Base-by-base conservation (phyloP, 768 basidiomycete species). In the Boletus speciosus region DNA sequence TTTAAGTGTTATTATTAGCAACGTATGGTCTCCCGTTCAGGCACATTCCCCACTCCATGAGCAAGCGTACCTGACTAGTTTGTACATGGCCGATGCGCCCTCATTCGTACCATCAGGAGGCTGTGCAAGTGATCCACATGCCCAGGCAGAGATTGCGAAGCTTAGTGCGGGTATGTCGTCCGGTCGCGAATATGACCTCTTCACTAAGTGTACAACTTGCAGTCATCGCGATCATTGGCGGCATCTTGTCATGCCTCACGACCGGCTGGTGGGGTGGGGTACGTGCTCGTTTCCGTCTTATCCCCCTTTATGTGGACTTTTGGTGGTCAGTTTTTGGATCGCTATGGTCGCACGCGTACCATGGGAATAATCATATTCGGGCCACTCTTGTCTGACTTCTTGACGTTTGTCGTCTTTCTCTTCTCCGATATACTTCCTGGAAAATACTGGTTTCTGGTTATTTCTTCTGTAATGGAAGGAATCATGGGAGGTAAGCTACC, bases 231-330 rank as follows among this genome's bases (percentile, higher is more conserved):
- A 50, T 50, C 15, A n/a, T 50, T 16, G 49, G 49, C n/a, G 49
- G 49, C 40, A n/a, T 50, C 16, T 25, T 50, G 14, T 50, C 49
- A n/a, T 50, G 49, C 23, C 32, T 50, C 9, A 50, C 49, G 12
- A 50, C 45, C 5, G 40, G 49, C 16, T 50, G 49, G 49, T 50
- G 49, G 49, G 49, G 49, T 34, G 49, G 49, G 48, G 48, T 49
- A 16, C 6, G 48, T 39, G 7, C 38, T 40, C n/a, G 29, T 39
- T 15, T 16, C 25, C n/a, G 12, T 49, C 29, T 40, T 49, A n/a
- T 29, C 32, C 6, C 45, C 29, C 11, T 31, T 39, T 21, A 25
- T 49, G 21, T 15, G n/a, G n/a, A 39, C 48, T 19, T 49, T 49
- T 31, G n/a, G 25, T 31, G 25, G 19, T 10, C 27, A 49, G 49